Evolutionary conservation across 805 yeast genomes (phyloP), one percentile per base, ranked within the genome.

Genomic region (Yueomyces sinensis): DNA sequence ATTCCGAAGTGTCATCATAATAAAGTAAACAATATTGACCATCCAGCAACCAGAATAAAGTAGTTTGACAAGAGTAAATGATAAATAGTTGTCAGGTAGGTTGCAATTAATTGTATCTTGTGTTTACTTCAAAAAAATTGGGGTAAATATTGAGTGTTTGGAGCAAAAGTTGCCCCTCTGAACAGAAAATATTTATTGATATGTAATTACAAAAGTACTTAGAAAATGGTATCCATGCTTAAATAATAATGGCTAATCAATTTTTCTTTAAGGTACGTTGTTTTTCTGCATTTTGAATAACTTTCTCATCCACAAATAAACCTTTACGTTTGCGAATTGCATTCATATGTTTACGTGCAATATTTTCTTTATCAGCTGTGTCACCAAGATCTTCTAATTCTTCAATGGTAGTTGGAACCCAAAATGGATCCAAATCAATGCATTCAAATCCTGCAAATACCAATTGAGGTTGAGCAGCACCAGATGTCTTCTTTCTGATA

Each of bases 341-440:
- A 43, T 83, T 84, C 78, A 91, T 81, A 53, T 89, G 87, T 50
- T 68, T 68, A 53, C 93, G 71, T 0, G 96, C 97, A 42, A 87
- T 65, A 50, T 91, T 91, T 49, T 84, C 97, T 47, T 82, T 71
- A 46, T 91, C 98, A 1, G 95, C 94, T 44, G 72, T 71, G 42
- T 83, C 95, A 19, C 99, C 99, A 31, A 83, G 63, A 38, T 84
- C 93, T 54, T 91, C 97, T 31, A 91, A 59, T 55, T 91, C 98
- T 54, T 86, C 96, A 47, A 83, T 96, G 0, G 98, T 91, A 3
- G 91, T 82, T 13, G 99, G 99, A 13, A 91, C 94, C 99, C 99
- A 91, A 66, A 82, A 91, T 31, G 99, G 99, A 63, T 91, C 97
- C 44, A 80, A 72, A 43, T 86, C 94, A 34, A 89, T 72, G 42